A percentile compares a stretch with the other conserved stretches of the same genome.
Conservation (phyloP, 352 stramenopile species). For the Phytophthora capsici region DNA sequence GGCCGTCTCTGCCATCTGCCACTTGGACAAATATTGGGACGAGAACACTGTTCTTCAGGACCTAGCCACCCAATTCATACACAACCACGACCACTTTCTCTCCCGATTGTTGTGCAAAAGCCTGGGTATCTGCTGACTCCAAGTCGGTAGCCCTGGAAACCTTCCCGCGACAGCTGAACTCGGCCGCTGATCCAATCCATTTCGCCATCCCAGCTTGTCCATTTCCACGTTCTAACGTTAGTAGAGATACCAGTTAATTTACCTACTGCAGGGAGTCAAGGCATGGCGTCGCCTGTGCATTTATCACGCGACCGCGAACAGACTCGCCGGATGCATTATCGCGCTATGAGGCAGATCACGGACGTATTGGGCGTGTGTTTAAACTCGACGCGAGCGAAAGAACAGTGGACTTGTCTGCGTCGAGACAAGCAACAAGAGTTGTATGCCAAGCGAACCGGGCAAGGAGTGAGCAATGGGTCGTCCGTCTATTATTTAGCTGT, state of each 20-base stretch:
- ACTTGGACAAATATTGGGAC: conserved; percentile 8
- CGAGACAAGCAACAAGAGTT: conserved; percentile 61
- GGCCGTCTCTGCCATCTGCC: conserved; percentile 20
- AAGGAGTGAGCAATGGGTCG: conserved; percentile 31
- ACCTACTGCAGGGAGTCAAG: not conserved
- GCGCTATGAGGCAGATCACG: conserved; percentile 68
- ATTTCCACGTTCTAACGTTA: too few relatives aligned
- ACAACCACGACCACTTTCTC: conserved; percentile 6
- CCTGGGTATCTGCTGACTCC: conserved; percentile 4
- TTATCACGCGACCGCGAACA: conserved; percentile 59
- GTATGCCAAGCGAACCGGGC: conserved; percentile 53
- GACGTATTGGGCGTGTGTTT: conserved; percentile 61
- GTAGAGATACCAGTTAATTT: too few relatives aligned
- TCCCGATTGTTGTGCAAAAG: conserved; percentile 13
- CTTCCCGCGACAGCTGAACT: conserved; percentile 10
- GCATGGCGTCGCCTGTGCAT: conserved; percentile 45
- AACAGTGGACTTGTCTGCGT: conserved; percentile 61
- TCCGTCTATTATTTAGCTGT: conserved; percentile 62
- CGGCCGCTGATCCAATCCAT: conserved; percentile 5
- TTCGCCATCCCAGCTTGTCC: conserved; percentile 10
- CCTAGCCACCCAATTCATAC: conserved; percentile 21
- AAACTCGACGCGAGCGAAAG: conserved; percentile 57
- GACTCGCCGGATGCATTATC: conserved; percentile 63
- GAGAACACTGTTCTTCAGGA: conserved; percentile 8
- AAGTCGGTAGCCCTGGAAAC: not conserved